Base-by-base conservation (phyloP, 139 green algal genomes). In the Astrephomene gubernaculifera region DNA sequence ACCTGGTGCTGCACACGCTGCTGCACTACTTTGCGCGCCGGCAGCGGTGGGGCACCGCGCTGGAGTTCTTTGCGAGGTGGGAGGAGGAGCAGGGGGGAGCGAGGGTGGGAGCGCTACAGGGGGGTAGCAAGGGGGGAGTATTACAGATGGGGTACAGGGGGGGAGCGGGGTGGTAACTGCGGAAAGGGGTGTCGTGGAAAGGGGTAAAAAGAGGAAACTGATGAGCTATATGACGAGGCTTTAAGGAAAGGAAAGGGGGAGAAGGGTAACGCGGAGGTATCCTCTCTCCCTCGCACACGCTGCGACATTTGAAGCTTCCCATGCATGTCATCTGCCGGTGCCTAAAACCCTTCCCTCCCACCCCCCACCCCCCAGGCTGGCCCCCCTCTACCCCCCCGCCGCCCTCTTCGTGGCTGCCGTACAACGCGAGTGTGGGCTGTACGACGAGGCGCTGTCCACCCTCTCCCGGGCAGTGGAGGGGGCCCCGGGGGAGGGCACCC, bases 21-120 rank as follows among this genome's bases (percentile, higher is more conserved):
- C 88, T 87, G 78, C 89, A 93, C 69, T 87, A 93, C 86, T 90
- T 93, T 52, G 31, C 84, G 19, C 75, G 76, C 8, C 67, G 83
- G 22, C 87, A 92, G 80, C 85, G 85, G 41, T 92, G 89, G 87
- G 39, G 76, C 21, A 86, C 81, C 17, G 91, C 91, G 8, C 71
- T 88, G 25, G 49, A 65, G 27, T 94, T 93, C 57, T 94, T 94
- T 64, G 65, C 68, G 1, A 79, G 79, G 79, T 87, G 49, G 17
- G 79, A n/a, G n/a, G 22, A 8, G 2, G 22, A 21, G 70, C 57
- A 8, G 41, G 3, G 41, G 41, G 69, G 21, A 21, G 2, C 19
- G 38, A 36, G 64, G 29, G 19, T 14, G 60, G 60, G 60, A 7
- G 9, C 25, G 60, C 2, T 8, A 6, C 12, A 27, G 29, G 60